Evolutionary conservation across 495 filamentous ascomycete species (phyloP).

Genomic region (Platismatia glauca): DNA sequence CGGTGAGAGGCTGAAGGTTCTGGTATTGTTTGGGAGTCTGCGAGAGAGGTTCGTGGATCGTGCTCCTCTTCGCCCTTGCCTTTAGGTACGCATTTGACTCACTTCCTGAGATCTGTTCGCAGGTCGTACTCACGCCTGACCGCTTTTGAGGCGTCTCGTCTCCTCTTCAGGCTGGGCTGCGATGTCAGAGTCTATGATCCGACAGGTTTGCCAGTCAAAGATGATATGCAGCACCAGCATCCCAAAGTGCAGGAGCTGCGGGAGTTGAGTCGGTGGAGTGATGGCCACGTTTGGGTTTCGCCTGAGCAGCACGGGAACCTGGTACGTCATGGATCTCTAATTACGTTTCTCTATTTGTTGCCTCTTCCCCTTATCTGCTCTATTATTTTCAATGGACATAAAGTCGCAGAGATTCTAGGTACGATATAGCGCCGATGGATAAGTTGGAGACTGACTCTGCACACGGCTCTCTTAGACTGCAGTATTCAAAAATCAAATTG

Average conservation of each 20-base stretch:
- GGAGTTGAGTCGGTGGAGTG: constrained; percentile 55
- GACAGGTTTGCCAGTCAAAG: not conserved
- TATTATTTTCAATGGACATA: too few species aligned
- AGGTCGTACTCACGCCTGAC: not conserved
- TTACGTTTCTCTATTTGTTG: constrained; percentile 5
- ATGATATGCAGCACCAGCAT: constrained; percentile 40
- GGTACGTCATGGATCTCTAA: too few species aligned
- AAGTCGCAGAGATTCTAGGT: too few species aligned
- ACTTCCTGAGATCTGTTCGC: too few species aligned
- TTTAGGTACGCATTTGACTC: too few species aligned
- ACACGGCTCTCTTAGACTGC: too few species aligned
- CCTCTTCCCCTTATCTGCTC: not conserved
- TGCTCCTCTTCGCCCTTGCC: too few species aligned
- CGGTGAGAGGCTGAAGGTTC: too few species aligned
- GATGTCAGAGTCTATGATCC: not conserved
- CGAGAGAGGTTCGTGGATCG: too few species aligned
- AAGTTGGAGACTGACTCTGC: too few species aligned
- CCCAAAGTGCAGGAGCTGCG: constrained; percentile 59
- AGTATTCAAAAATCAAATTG: constrained; percentile 59
- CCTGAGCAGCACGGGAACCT: constrained; percentile 56
- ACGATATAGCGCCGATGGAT: too few species aligned
- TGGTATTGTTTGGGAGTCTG: too few species aligned
- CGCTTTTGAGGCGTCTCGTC: not conserved
- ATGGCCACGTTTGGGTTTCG: constrained; percentile 60
- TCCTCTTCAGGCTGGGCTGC: not conserved